A percentile compares a stretch with the other conserved stretches of the same genome.
phyloP scores from a whole-genome alignment of 2,329 filamentous ascomycete species.

The Diaporthe sp. region DNA sequence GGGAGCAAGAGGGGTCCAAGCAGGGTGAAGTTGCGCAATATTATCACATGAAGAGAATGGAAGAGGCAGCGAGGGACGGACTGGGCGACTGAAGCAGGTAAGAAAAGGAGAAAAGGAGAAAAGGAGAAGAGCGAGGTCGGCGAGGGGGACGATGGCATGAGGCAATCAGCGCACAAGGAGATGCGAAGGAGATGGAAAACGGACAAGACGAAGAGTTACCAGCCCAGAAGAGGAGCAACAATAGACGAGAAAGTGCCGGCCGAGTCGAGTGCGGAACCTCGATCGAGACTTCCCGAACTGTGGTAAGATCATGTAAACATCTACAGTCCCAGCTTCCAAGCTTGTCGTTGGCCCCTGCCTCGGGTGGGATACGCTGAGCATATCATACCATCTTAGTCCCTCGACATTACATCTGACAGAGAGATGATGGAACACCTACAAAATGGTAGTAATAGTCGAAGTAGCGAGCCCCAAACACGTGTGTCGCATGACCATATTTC shows the following conservation, averaged over 20 bases:
- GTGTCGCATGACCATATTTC: neutral
- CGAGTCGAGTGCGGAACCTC: neutral
- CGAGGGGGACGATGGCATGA: neutral
- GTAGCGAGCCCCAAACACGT: neutral
- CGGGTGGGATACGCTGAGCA: neutral
- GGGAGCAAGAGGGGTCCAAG: constrained; percentile 16
- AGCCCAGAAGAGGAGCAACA: neutral
- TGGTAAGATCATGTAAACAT: neutral
- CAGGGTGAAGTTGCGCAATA: neutral
- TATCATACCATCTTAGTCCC: neutral
- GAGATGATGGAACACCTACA: too few species aligned
- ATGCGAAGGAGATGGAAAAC: neutral
- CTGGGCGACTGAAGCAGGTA: neutral
- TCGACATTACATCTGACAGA: neutral
- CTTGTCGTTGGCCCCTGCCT: neutral
- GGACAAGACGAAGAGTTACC: neutral
- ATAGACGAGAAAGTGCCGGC: neutral
- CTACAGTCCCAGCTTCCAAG: neutral
- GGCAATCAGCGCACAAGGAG: neutral
- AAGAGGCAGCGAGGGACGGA: neutral
- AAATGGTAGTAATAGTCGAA: too few species aligned
- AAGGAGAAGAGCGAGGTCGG: neutral
- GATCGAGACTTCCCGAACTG: constrained; percentile 8
- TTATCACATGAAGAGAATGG: neutral
- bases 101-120: too few species aligned